Evolutionary conservation across 345 rosid species (phyloP), one percentile per base, ranked within the genome.

Genomic region (Psidium guajava): DNA sequence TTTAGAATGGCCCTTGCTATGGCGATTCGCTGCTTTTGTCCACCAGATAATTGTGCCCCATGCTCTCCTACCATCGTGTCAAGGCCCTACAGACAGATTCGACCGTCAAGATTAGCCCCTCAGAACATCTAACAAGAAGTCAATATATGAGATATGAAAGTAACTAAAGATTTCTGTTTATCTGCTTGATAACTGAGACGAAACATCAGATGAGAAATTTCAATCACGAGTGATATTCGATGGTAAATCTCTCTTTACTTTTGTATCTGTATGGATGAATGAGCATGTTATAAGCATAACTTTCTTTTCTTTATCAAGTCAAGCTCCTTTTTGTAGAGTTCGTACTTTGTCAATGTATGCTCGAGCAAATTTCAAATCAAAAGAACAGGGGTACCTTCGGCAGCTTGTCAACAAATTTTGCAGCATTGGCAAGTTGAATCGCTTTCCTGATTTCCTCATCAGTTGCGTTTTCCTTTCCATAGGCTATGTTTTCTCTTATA

Each of bases 41-140:
- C 96, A 1, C 96, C 95, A 13, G 95, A 93, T 61, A 96, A 82
- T 84, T 94, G 98, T 54, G 96, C 92, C 40, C 98, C 99, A 80
- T 95, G 96, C 90, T 96, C 97, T 11, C 99, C 98, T 2, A 94
- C 98, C 96, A 93, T 93, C 13, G 99, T 94, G 83, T 94, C 93
- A 82, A 96, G 90, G 32, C 96, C 98, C 98, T 96, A 25, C 20
- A 28, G 47, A 69, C 47, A 69, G 8, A 32, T 69, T 69, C 22
- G 24, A 69, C 77, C 3, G 55, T 25, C 54, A 42, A 81, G 47
- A 86, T 55, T 16, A 24, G 25, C n/a, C 4, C 13, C 5, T 16
- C 9, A 12, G 28, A 85, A 59, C 74, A 85, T 77, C 47, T 69
- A 22, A 69, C 32, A 2, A 40, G 80, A 69, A 69, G 22, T 21